phyloP scores from a whole-genome alignment of 768 basidiomycete species.

The Lentinula sp. region DNA sequence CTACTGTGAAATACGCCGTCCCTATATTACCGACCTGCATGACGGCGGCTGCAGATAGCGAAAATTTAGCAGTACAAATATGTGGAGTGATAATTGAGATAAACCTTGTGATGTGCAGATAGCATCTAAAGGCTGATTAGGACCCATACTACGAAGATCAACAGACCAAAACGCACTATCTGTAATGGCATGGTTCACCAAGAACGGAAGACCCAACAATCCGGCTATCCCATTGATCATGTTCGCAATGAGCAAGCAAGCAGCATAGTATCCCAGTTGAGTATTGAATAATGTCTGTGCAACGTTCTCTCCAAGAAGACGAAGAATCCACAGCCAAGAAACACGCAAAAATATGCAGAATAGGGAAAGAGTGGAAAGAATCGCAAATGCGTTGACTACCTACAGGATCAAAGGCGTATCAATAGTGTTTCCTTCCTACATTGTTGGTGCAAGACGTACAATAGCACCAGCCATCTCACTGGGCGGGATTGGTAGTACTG shows the following conservation, averaged over 20 bases:
- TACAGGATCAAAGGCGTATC: conserved; percentile 8
- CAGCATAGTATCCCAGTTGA: conserved; percentile 65
- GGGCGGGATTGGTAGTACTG: conserved; percentile 19
- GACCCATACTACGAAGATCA: background rate
- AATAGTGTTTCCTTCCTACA: background rate
- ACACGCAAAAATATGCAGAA: conserved; percentile 42
- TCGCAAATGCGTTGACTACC: conserved; percentile 48
- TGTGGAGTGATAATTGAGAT: background rate
- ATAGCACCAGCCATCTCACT: conserved; percentile 29
- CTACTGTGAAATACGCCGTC: conserved; percentile 57
- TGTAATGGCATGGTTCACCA: conserved; percentile 33
- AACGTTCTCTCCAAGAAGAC: conserved; percentile 19
- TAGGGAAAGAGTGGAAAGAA: conserved; percentile 48
- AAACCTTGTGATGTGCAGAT: conserved; percentile 59
- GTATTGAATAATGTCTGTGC: conserved; percentile 54
- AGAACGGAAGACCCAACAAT: conserved; percentile 48
- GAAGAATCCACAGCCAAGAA: conserved; percentile 37
- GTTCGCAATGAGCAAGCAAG: conserved; percentile 56
- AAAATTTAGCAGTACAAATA: background rate
- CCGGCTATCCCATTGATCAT: conserved; percentile 47
- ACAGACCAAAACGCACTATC: conserved; percentile 31
- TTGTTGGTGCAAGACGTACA: conserved; percentile 19
- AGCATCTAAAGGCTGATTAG: conserved; percentile 24
- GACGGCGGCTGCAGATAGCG: conserved; percentile 34
- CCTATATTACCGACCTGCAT: conserved; percentile 60